These are phyloP conservation scores for Zymoseptoria pseudotritici DNA, from an alignment of 2,329 filamentous ascomycete species.

Conservation along the genomic window DNA sequence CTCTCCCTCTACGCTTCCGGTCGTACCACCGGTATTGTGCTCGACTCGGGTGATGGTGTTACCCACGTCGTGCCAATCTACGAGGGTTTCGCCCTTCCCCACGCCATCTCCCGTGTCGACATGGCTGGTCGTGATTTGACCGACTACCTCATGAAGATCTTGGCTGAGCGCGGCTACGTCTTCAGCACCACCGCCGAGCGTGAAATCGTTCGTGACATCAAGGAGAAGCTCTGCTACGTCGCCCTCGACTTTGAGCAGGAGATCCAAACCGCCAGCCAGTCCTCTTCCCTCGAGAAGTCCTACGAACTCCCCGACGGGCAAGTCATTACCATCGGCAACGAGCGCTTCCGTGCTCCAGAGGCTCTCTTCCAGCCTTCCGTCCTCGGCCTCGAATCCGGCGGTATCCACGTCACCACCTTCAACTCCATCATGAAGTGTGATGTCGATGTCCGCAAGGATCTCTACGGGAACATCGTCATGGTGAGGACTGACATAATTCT, in stretches of 20 bases:
- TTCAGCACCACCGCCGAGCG: conserved; percentile 99
- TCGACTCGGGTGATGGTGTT: conserved; percentile 99
- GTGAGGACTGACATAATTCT: conserved; percentile 50
- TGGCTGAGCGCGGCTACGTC: conserved; percentile 97
- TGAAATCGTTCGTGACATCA: conserved; percentile 99
- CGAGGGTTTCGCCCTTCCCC: conserved; percentile 99
- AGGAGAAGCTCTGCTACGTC: conserved; percentile 99
- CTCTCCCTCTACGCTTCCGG: conserved; percentile 98
- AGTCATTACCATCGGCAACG: conserved; percentile 99
- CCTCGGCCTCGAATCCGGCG: conserved; percentile 94
- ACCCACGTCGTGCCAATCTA: conserved; percentile 99
- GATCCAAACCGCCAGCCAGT: conserved; percentile 99
- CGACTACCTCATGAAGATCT: conserved; percentile 99
- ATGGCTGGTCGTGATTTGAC: conserved; percentile 99
- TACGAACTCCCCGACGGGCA: conserved; percentile 99
- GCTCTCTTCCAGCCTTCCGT: conserved; percentile 99
- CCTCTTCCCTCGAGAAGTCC: conserved; percentile 98
- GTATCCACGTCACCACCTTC: conserved; percentile 99
- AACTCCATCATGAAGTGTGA: conserved; percentile 99
- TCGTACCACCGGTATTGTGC: conserved; percentile 99
- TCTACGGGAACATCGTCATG: conserved; percentile 99
- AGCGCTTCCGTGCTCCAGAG: conserved; percentile 99
- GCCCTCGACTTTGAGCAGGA: conserved; percentile 99
- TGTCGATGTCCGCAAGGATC: conserved; percentile 99
- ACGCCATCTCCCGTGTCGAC: conserved; percentile 99